Conservation (phyloP, 352 stramenopile species). For the Globisporangium camurandrum region DNA sequence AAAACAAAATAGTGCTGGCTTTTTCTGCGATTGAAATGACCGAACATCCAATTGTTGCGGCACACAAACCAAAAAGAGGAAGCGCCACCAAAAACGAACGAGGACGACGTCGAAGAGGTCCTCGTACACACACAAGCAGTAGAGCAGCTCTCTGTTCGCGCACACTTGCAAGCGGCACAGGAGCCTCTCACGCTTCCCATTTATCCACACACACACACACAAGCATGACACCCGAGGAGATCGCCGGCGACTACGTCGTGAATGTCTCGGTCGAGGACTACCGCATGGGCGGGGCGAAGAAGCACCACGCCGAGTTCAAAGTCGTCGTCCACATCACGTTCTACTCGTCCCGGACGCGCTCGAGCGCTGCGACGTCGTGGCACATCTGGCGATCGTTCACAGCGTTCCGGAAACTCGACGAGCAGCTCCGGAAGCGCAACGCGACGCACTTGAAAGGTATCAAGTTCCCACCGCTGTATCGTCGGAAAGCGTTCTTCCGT, state of each 20-base stretch:
- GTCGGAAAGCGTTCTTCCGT: conserved; percentile 58
- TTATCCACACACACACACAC: neutral
- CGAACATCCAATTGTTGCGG: no score
- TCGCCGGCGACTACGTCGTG: conserved; percentile 70
- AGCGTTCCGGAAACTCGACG: conserved; percentile 74
- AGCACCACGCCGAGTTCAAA: conserved; percentile 81
- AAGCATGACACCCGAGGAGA: conserved; percentile 72
- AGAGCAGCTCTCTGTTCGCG: no score
- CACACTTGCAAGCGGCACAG: neutral
- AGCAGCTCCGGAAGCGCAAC: conserved; percentile 71
- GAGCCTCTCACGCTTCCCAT: neutral
- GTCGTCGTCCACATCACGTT: conserved; percentile 62
- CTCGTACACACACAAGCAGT: no score
- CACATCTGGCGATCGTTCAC: conserved; percentile 81
- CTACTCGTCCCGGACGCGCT: conserved; percentile 68
- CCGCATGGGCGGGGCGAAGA: conserved; percentile 66
- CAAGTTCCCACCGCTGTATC: conserved; percentile 77
- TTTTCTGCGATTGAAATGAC: no score
- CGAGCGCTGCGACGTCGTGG: conserved; percentile 56
- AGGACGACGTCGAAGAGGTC: no score
- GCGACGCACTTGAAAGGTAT: conserved; percentile 69
- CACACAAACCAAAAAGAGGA: no score
- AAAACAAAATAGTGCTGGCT: no score
- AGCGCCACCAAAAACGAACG: no score
- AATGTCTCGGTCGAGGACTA: conserved; percentile 59